phyloP scores from a whole-genome alignment of 202 grass and related monocot species.

The Brachypodium distachyon region DNA sequence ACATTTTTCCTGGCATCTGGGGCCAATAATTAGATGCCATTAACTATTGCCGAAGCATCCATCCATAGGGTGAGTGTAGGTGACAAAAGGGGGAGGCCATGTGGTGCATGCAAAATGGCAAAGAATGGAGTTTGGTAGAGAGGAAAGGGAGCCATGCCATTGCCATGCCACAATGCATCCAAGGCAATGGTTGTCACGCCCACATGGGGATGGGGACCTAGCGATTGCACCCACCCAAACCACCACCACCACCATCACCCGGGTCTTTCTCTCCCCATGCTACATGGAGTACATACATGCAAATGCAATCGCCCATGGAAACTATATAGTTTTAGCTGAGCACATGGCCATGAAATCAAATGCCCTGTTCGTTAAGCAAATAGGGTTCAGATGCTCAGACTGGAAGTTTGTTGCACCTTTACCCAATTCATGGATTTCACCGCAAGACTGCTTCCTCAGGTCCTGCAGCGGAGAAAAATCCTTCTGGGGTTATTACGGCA shows the following conservation, averaged over 20 bases:
- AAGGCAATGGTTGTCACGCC: slow-evolving; percentile 33
- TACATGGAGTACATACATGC: background rate
- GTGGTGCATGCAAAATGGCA: slow-evolving; percentile 21
- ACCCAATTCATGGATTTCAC: background rate
- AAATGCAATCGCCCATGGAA: background rate
- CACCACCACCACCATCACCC: background rate
- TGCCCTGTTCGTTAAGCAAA: background rate
- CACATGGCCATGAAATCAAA: slow-evolving; percentile 6
- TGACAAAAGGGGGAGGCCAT: slow-evolving; percentile 26
- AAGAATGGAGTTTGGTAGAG: slow-evolving; percentile 29
- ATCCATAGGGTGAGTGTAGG: background rate
- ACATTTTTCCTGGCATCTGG: background rate
- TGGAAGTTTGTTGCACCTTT: slow-evolving; percentile 10
- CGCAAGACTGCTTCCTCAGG: background rate
- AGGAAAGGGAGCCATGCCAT: slow-evolving; percentile 13
- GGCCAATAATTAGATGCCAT: slow-evolving; percentile 34
- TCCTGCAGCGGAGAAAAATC: background rate
- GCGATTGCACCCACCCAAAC: slow-evolving; percentile 30
- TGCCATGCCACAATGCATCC: slow-evolving; percentile 25
- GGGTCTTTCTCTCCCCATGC: background rate
- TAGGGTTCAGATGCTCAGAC: background rate
- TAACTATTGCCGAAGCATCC: background rate
- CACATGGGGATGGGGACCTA: slow-evolving; percentile 38
- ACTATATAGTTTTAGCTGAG: background rate
- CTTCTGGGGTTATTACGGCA: slow-evolving; percentile 5